Conservation (phyloP, 208 protist genomes). For the Leishmania arabica region DNA sequence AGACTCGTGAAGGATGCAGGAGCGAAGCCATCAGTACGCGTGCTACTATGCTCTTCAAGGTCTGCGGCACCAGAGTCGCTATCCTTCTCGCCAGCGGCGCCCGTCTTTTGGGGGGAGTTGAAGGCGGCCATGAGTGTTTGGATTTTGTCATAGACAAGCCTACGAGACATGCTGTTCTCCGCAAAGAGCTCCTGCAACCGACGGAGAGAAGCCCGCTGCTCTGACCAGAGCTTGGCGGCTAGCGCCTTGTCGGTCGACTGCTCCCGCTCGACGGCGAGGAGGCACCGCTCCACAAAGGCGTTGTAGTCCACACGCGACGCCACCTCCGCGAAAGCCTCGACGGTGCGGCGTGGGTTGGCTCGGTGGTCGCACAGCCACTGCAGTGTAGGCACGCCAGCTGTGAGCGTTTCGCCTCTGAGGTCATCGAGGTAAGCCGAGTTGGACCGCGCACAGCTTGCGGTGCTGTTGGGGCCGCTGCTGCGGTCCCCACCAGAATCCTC, state of each 20-base stretch:
- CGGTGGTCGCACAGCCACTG: slow-evolving; percentile 51
- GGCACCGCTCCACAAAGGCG: slow-evolving; percentile 73
- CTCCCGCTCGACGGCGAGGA: slow-evolving; percentile 59
- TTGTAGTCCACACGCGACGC: slow-evolving; percentile 82
- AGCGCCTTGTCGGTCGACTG: slow-evolving; percentile 65
- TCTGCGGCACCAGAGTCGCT: neutral
- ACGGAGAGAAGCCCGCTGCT: slow-evolving; percentile 29
- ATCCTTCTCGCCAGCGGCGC: neutral
- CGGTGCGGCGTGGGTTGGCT: slow-evolving; percentile 20
- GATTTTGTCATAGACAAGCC: slow-evolving; percentile 34
- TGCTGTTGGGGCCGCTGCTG: neutral
- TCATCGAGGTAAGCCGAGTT: neutral
- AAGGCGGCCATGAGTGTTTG: slow-evolving; percentile 16
- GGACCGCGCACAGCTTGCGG: neutral
- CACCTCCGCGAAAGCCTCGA: slow-evolving; percentile 79
- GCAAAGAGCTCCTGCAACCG: slow-evolving; percentile 51
- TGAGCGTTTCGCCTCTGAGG: slow-evolving; percentile 41
- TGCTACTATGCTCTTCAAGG: neutral
- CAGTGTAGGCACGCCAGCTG: slow-evolving; percentile 35
- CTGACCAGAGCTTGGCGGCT: slow-evolving; percentile 30
- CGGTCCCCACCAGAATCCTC: neutral
- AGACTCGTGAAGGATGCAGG: slow-evolving; percentile 32
- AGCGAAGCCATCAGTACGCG: slow-evolving; percentile 3
- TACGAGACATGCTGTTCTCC: slow-evolving; percentile 44
- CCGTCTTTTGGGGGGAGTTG: neutral